These are phyloP conservation scores for Colletotrichum liaoningense DNA, from an alignment of 2,329 filamentous ascomycete genomes.

Conservation along the genomic window DNA sequence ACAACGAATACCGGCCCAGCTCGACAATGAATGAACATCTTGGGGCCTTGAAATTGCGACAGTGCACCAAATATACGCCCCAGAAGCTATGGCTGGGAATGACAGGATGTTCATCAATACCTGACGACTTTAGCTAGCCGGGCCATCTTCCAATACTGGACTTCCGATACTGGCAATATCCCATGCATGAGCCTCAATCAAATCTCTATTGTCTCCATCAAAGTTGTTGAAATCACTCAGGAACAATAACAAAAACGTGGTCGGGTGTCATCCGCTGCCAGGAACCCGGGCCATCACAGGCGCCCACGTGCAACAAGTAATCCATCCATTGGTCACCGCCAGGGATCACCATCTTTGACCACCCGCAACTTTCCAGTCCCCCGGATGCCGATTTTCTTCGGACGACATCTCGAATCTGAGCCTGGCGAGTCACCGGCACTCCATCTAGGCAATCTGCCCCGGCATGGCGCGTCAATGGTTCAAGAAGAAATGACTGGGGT, in stretches of 20 bases:
- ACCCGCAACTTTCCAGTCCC: background rate
- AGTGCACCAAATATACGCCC: background rate
- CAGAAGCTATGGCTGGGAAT: background rate
- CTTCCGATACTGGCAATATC: background rate
- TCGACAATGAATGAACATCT: no score
- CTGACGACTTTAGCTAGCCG: background rate
- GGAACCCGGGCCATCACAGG: constrained; percentile 6
- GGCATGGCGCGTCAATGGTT: constrained; percentile 35
- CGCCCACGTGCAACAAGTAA: constrained; percentile 41
- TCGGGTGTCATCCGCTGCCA: constrained; percentile 20
- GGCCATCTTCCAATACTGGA: background rate
- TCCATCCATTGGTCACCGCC: constrained; percentile 43
- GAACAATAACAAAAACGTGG: constrained; percentile 21
- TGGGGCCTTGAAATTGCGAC: no score
- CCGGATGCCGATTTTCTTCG: constrained; percentile 12
- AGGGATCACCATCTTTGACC: constrained; percentile 15
- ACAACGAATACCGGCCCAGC: background rate
- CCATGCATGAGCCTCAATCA: constrained; percentile 9
- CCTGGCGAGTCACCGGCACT: background rate
- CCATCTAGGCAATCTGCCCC: constrained; percentile 31
- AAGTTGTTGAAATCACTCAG: background rate
- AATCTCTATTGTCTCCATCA: background rate
- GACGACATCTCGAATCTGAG: constrained; percentile 27
- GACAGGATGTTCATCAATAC: constrained; percentile 7
- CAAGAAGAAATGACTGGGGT: constrained; percentile 9